A percentile compares a stretch with the other conserved stretches of the same genome.
phyloP scores from a whole-genome alignment of 2,329 filamentous ascomycete species.

The Fusarium pilosicola region DNA sequence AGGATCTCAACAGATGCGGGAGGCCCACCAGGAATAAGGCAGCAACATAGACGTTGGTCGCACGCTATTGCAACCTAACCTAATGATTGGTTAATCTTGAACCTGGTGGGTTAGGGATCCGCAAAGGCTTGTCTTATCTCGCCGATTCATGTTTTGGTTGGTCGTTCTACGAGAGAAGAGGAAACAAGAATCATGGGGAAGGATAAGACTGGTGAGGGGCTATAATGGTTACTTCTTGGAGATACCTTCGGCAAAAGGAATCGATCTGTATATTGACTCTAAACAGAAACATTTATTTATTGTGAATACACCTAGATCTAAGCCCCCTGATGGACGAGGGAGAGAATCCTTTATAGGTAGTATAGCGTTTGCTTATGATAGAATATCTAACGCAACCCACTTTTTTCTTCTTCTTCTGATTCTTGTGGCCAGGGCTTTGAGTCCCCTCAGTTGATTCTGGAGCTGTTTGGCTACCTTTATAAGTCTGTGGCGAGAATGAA shows the following conservation, averaged over 20 bases:
- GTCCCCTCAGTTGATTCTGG: not conserved
- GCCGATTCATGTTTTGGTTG: not conserved
- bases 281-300: not conserved
- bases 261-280: not conserved
- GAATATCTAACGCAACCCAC: not conserved
- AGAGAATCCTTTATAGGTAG: not conserved
- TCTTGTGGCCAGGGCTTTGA: not conserved
- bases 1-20: not conserved
- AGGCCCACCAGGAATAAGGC: not conserved
- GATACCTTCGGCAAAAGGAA: not conserved
- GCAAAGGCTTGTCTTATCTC: not conserved
- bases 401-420: not conserved
- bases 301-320: not conserved
- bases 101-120: rapidly evolving
- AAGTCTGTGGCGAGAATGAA: not conserved
- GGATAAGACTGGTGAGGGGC: not conserved
- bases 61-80: not conserved
- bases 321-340: not conserved
- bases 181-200: not conserved
- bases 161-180: not conserved
- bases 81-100: rapidly evolving
- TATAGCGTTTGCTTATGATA: not conserved
- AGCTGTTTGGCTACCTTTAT: not conserved
- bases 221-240: not conserved
- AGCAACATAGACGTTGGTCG: not conserved